A percentile compares a stretch with the other conserved stretches of the same genome.
These are phyloP conservation scores for Naematelia encephala DNA, from an alignment of 768 basidiomycete genomes.

Conservation along the genomic window DNA sequence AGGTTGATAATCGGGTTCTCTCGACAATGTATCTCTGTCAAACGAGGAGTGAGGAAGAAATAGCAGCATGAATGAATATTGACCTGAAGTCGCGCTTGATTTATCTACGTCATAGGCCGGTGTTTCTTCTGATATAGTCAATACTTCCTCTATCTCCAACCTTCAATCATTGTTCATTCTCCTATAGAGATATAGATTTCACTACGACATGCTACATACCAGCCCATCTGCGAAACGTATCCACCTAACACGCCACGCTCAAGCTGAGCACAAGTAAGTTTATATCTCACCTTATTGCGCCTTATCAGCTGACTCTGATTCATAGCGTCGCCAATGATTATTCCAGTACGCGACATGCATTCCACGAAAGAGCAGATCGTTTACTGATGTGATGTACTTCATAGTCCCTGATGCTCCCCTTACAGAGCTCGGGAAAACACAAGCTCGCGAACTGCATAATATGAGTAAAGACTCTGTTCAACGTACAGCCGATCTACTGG, in stretches of 20 bases:
- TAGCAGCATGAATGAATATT: too few relatives aligned
- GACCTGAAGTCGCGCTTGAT: too few relatives aligned
- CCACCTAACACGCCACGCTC: conserved; percentile 43
- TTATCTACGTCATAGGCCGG: too few relatives aligned
- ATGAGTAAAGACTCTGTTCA: conserved; percentile 40
- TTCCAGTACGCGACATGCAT: conserved; percentile 8
- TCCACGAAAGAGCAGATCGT: conserved; percentile 35
- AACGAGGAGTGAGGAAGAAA: too few relatives aligned
- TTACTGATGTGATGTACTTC: neutral
- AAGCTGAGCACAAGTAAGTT: conserved; percentile 46
- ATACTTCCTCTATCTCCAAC: too few relatives aligned
- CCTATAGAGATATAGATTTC: neutral
- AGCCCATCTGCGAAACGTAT: conserved; percentile 22
- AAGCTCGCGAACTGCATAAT: conserved; percentile 35
- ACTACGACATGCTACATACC: neutral
- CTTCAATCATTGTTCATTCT: too few relatives aligned
- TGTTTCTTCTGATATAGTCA: too few relatives aligned
- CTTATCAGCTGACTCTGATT: conserved; percentile 2
- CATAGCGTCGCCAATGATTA: conserved; percentile 37
- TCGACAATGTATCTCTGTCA: too few relatives aligned
- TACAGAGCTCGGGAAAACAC: conserved; percentile 43
- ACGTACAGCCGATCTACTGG: conserved; percentile 42
- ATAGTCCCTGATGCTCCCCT: conserved; percentile 46
- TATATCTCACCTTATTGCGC: neutral
- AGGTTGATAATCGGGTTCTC: too few relatives aligned